A percentile compares a stretch with the other conserved stretches of the same genome.
Evolutionary conservation across 768 basidiomycete genomes (phyloP).

Genomic region (Suillus placidus): DNA sequence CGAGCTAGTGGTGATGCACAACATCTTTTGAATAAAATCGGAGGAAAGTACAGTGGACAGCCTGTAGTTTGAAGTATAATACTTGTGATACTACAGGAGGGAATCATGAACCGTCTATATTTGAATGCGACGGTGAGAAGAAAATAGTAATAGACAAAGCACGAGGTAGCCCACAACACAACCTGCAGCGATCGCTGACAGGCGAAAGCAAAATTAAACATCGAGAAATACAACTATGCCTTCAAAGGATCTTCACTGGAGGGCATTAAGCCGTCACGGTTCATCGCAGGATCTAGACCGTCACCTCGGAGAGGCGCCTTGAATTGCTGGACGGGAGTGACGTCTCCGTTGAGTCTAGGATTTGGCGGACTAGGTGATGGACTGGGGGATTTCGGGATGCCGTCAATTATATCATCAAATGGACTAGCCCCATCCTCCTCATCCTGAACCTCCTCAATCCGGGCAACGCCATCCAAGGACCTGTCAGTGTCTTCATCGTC

Average conservation of each 20-base stretch:
- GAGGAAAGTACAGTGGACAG: slow-evolving; percentile 36
- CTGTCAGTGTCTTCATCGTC: slow-evolving; percentile 32
- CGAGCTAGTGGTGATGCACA: slow-evolving; percentile 63
- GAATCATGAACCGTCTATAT: slow-evolving; percentile 39
- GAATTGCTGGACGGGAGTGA: slow-evolving; percentile 50
- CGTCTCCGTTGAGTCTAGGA: slow-evolving; percentile 49
- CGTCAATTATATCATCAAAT: slow-evolving; percentile 37
- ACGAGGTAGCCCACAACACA: slow-evolving; percentile 25
- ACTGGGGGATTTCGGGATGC: slow-evolving; percentile 31
- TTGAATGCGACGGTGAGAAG: slow-evolving; percentile 27
- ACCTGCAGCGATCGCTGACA: slow-evolving; percentile 13
- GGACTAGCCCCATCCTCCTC: slow-evolving; percentile 36
- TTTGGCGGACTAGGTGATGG: slow-evolving; percentile 40
- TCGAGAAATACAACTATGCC: slow-evolving; percentile 24
- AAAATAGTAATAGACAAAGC: slow-evolving; percentile 35
- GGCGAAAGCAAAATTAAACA: not conserved
- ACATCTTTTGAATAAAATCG: slow-evolving; percentile 31
- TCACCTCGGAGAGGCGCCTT: slow-evolving; percentile 55
- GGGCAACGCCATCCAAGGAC: not conserved
- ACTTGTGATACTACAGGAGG: slow-evolving; percentile 39
- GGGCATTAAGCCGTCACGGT: slow-evolving; percentile 69
- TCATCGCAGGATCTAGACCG: slow-evolving; percentile 51
- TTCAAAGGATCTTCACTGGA: slow-evolving; percentile 62
- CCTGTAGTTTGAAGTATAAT: slow-evolving; percentile 37
- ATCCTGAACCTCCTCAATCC: slow-evolving; percentile 36